Evolutionary conservation across 148 eudicot genomes (phyloP).

Genomic region (Agrostemma githago): DNA sequence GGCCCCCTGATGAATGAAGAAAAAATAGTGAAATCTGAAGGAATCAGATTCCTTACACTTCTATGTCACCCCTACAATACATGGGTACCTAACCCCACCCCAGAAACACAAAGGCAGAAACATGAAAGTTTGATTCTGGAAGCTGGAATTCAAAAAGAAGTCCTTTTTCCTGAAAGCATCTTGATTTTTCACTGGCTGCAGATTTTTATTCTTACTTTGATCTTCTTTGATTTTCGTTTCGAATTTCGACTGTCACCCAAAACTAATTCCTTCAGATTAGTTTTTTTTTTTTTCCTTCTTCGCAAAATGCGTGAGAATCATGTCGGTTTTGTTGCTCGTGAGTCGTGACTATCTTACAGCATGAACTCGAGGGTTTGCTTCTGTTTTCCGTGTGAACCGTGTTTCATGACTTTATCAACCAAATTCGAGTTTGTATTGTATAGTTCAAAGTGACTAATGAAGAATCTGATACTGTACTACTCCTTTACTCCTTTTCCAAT

Average conservation of each 20-base stretch:
- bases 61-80: conserved; percentile 8
- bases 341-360: too few species aligned
- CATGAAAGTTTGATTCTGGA: conserved; percentile 1
- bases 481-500: neutral
- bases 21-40: conserved; percentile 4
- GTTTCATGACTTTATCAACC: neutral
- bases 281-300: neutral
- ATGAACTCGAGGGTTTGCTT: neutral
- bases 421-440: neutral
- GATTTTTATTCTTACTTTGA: conserved; percentile 2
- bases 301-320: neutral
- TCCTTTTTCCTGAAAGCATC: neutral
- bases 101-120: conserved; percentile 13
- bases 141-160: conserved; percentile 5
- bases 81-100: neutral
- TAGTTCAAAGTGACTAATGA: neutral
- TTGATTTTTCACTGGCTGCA: conserved; percentile 8
- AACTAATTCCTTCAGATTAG: neutral
- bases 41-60: neutral
- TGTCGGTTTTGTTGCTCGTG: neutral
- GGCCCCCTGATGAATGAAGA: too few species aligned
- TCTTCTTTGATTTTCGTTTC: neutral
- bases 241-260: neutral
- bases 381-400: too few species aligned
- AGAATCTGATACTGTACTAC: neutral